Evolutionary conservation across 306 rosid genomes (phyloP), one percentile per base, ranked within the genome.

Genomic region (Vigna angularis): DNA sequence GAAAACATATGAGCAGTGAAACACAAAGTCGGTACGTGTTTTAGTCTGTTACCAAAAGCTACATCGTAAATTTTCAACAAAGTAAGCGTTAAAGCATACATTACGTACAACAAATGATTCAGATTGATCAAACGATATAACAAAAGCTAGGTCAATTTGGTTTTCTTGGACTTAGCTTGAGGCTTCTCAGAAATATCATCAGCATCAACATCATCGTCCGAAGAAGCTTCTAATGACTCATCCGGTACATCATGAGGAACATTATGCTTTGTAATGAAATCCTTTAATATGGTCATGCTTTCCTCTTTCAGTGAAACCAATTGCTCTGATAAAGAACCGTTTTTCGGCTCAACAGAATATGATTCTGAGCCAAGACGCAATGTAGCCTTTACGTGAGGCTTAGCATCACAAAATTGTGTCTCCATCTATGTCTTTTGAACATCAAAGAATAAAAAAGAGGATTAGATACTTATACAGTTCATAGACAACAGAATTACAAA

Each of bases 231-330:
- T 64, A 79, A 81, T n/a, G 83, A 75, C 74, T 92, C 97, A 53
- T 94, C 93, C 0, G 98, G 95, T 20, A 94, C 90, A 30, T 94
- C 96, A 10, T 87, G 88, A 57, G 96, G 93, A 84, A 81, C 91
- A 85, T 90, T 92, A 76, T 94, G 87, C 85, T 57, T 90, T 75
- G 97, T 94, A 70, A 92, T 92, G 89, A 85, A 94, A 34, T 90
- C 95, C 91, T 92, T 90, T 90, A 92, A 76, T 55, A 92, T 74
- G 20, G 61, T 32, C 98, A 92, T 89, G 87, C 93, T 88, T 69
- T 89, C 83, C 77, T 85, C 96, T 81, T 92, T 94, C 80, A 86
- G n/a, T 6, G 84, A 88, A 83, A 86, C 85, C 75, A 94, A 78
- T 81, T 92, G 91, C 85, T 90, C 89, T 0, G 97, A 94, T 49